A percentile compares a stretch with the other conserved stretches of the same genome.
These are phyloP conservation scores for Nicotiana noctiflora DNA, from an alignment of 257 asterid species.

Conservation along the genomic window DNA sequence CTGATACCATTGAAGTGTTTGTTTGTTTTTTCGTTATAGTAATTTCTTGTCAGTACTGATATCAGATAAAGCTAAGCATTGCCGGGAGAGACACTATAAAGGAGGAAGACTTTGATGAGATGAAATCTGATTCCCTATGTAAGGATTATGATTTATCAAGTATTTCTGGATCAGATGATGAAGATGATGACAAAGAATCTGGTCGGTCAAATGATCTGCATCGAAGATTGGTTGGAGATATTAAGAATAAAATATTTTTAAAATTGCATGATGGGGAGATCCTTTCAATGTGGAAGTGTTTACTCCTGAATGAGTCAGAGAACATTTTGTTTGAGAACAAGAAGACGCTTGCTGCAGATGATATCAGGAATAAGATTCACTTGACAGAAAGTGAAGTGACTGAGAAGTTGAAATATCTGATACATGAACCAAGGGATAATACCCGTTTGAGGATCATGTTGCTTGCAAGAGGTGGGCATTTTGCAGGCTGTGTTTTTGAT, in stretches of 20 bases:
- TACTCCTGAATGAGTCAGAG: constrained; percentile 59
- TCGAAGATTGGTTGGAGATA: constrained; percentile 31
- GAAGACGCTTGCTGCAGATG: constrained; percentile 30
- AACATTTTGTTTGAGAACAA: constrained; percentile 45
- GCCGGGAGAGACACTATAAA: constrained; percentile 69
- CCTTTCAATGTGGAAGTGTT: constrained; percentile 64
- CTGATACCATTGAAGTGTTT: neutral
- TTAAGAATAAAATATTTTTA: constrained; percentile 49
- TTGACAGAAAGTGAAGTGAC: constrained; percentile 50
- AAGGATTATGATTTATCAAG: constrained; percentile 83
- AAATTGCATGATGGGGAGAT: constrained; percentile 65
- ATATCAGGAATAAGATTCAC: constrained; percentile 20
- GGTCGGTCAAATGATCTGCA: constrained; percentile 21
- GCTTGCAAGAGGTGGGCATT: constrained; percentile 93
- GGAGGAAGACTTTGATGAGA: constrained; percentile 87
- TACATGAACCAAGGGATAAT: constrained; percentile 70
- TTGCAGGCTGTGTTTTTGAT: constrained; percentile 96
- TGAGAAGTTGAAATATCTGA: constrained; percentile 52
- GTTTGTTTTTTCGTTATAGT: constrained; percentile 10
- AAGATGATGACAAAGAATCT: constrained; percentile 60
- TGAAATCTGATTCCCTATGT: constrained; percentile 45
- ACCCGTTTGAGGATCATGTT: constrained; percentile 66
- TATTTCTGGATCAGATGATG: constrained; percentile 91
- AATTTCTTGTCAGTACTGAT: constrained; percentile 26
- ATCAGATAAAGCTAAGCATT: constrained; percentile 79